Conservation (phyloP, 2,329 filamentous ascomycete species). For the Colletotrichum sp. region DNA sequence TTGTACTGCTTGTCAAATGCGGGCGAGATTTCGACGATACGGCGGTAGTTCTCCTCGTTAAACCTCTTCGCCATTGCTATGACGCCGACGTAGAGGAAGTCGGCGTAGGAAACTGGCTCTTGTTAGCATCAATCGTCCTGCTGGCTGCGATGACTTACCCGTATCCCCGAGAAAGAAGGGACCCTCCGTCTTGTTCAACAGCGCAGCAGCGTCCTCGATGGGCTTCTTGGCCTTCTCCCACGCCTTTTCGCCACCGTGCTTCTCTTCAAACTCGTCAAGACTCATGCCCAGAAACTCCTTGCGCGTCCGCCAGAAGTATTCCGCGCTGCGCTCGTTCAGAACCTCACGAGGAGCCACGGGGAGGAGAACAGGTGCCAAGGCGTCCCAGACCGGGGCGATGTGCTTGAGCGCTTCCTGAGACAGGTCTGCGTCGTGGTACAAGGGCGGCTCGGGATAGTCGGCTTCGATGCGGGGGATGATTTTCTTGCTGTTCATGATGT, state of each 20-base stretch:
- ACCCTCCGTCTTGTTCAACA: slow-evolving; percentile 63
- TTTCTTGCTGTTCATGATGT: slow-evolving; percentile 66
- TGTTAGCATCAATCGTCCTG: background rate
- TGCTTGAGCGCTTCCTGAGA: slow-evolving; percentile 48
- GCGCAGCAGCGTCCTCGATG: slow-evolving; percentile 40
- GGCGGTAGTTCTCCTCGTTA: slow-evolving; percentile 41
- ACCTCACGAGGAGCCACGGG: slow-evolving; percentile 54
- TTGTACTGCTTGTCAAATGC: slow-evolving; percentile 3
- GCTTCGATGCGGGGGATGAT: slow-evolving; percentile 67
- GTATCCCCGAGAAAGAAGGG: slow-evolving; percentile 65
- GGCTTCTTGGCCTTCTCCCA: slow-evolving; percentile 50
- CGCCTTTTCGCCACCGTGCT: slow-evolving; percentile 52
- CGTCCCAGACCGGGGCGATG: slow-evolving; percentile 33
- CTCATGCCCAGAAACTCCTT: slow-evolving; percentile 53
- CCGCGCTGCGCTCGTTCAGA: slow-evolving; percentile 53
- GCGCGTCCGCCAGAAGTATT: slow-evolving; percentile 64
- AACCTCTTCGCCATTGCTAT: slow-evolving; percentile 48
- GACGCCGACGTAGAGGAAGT: slow-evolving; percentile 60
- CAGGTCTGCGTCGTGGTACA: slow-evolving; percentile 61
- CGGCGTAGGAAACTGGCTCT: slow-evolving; percentile 46
- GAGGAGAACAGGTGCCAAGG: slow-evolving; percentile 48
- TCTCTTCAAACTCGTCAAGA: slow-evolving; percentile 52
- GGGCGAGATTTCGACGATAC: slow-evolving; percentile 31
- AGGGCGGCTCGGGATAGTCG: slow-evolving; percentile 59
- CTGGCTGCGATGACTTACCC: slow-evolving; percentile 34